These are phyloP conservation scores for Mucor indicus DNA, from an alignment of 371 early-diverging fungal genomes.

Conservation along the genomic window DNA sequence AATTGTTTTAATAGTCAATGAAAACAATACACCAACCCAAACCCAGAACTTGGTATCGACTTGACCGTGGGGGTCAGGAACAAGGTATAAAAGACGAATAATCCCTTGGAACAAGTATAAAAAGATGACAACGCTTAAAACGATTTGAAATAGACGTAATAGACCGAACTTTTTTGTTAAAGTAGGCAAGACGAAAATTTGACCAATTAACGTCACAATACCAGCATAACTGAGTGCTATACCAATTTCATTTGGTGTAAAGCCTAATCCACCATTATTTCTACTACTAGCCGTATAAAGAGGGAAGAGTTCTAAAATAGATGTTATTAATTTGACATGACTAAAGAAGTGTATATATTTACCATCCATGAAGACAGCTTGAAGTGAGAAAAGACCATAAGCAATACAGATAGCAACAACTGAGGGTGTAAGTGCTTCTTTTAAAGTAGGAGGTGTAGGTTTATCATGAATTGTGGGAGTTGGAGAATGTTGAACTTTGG, in stretches of 20 bases:
- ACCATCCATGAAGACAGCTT: constrained; percentile 44
- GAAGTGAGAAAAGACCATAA: constrained; percentile 33
- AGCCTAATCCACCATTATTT: constrained; percentile 60
- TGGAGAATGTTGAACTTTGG: constrained; percentile 16
- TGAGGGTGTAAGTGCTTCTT: constrained; percentile 35
- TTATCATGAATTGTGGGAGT: constrained; percentile 22
- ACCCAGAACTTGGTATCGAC: constrained; percentile 39
- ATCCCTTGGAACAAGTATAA: constrained; percentile 39
- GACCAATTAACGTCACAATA: constrained; percentile 49
- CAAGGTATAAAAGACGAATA: constrained; percentile 27
- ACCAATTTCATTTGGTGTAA: constrained; percentile 56
- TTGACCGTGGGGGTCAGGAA: constrained; percentile 29
- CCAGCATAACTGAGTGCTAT: constrained; percentile 57
- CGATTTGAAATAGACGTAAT: constrained; percentile 46
- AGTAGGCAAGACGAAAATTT: constrained; percentile 58
- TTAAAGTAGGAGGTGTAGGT: constrained; percentile 19
- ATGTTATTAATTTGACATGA: background rate
- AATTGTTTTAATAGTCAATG: constrained; percentile 31
- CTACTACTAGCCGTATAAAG: constrained; percentile 57
- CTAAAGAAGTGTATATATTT: background rate
- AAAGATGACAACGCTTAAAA: constrained; percentile 36
- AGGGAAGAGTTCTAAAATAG: constrained; percentile 51
- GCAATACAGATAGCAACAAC: constrained; percentile 34
- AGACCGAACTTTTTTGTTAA: constrained; percentile 48
- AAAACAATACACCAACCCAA: constrained; percentile 36